Base-by-base conservation (phyloP, 352 stramenopile species). In the Blastocystis sp. region DNA sequence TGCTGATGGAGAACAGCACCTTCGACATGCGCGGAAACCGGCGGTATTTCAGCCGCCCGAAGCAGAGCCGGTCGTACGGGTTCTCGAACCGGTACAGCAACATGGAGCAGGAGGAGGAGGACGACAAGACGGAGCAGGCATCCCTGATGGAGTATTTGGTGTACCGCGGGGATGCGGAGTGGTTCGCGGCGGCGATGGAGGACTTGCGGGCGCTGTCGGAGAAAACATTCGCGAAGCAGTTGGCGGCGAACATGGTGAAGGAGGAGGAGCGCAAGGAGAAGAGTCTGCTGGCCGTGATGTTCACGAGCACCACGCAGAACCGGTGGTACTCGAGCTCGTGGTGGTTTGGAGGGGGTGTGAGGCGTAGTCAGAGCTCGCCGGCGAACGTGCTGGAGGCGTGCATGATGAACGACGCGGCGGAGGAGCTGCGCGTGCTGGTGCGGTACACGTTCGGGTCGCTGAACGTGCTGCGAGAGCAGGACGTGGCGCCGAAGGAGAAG, bases 401-500 rank as follows among this genome's bases (percentile, higher is more conserved):
- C 1, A 67, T 84, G 34, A 67, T 67, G 17, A 84, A 62, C 45
- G 74, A 84, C 48, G 66, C 65, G 38, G 19, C 59, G n/a, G 45
- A 28, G 17, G 45, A 69, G 59, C 38, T 84, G 40, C 74, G 52
- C 48, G 21, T 52, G 14, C 3, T 84, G n/a, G 45, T 84, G 74
- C 45, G 48, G 2, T 70, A 84, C 48, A 84, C 74, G 1, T 59
- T 84, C n/a, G 23, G 38, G 40, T 53, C 52, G 19, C 60, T 84
- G 60, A 62, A 84, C 11, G 74, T 84, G 61, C 34, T 84, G 19
- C 74, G 74, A 28, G 74, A 62, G 41, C 34, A 84, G 53, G 74
- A 84, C 66, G 74, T 84, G 41, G 43, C 48, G 38, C 74, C 53
- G 2, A 53, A 66, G 53, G 56, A 84, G 48, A 64, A 66, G 52